Conservation (phyloP, 306 rosid species). For the Medicago ruthenica region DNA sequence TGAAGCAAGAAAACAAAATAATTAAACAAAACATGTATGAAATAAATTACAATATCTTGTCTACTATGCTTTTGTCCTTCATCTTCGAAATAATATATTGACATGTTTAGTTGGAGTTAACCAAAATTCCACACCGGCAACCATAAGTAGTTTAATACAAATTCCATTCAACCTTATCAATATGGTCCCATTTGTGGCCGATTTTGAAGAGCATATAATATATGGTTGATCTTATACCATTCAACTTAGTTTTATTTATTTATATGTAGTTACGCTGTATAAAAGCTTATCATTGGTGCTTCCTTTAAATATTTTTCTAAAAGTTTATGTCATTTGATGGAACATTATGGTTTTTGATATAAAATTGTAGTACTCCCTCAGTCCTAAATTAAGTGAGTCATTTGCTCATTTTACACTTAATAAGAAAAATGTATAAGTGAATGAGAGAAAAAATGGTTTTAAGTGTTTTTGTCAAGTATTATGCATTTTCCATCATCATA, state of each 20-base stretch:
- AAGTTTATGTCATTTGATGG: background rate
- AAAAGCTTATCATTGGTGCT: slow-evolving; percentile 25
- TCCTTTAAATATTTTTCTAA: background rate
- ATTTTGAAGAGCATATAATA: slow-evolving; percentile 25
- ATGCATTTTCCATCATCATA: too few species aligned
- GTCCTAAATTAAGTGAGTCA: too few species aligned
- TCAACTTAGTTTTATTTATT: background rate
- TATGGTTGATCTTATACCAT: slow-evolving; percentile 22
- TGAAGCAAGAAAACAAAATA: slow-evolving; percentile 22
- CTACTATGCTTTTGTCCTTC: background rate
- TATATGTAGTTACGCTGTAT: slow-evolving; percentile 24
- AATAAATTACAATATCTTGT: slow-evolving; percentile 44
- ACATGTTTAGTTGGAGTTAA: slow-evolving; percentile 24
- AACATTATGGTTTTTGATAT: too few species aligned
- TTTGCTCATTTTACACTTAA: too few species aligned
- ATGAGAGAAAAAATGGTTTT: too few species aligned
- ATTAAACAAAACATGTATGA: slow-evolving; percentile 29
- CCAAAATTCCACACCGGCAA: slow-evolving; percentile 37
- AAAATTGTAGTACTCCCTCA: too few species aligned
- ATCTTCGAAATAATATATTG: slow-evolving; percentile 25
- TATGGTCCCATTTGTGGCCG: slow-evolving; percentile 39
- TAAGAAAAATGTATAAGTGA: too few species aligned
- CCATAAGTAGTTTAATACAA: slow-evolving; percentile 34
- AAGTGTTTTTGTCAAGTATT: too few species aligned
- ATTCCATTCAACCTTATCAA: slow-evolving; percentile 43